These are phyloP conservation scores for Kodamaea fungicola DNA, from an alignment of 1,139 yeast species.

Conservation along the genomic window DNA sequence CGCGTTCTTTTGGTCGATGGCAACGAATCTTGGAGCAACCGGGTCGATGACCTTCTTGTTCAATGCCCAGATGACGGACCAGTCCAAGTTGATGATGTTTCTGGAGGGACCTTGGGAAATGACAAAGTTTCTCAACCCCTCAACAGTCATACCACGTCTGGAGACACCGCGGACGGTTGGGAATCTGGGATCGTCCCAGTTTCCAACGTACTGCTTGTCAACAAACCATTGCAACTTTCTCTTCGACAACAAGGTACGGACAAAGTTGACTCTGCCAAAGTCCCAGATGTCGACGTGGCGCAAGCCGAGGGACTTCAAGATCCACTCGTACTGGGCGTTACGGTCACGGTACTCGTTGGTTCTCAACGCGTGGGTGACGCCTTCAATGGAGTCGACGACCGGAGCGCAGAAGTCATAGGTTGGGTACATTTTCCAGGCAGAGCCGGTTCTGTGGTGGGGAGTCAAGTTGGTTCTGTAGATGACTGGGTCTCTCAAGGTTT, in stretches of 20 bases:
- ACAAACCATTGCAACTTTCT: conserved; percentile 98
- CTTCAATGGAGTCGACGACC: conserved; percentile 89
- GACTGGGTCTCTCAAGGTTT: conserved; percentile 95
- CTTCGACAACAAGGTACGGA: conserved; percentile 90
- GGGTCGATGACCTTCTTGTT: conserved; percentile 97
- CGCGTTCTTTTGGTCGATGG: conserved; percentile 58
- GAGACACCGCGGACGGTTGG: conserved; percentile 98
- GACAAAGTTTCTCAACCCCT: conserved; percentile 90
- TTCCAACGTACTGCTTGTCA: conserved; percentile 76
- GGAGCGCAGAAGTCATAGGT: conserved; percentile 98
- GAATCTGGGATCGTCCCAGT: conserved; percentile 99
- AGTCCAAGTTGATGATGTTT: conserved; percentile 92
- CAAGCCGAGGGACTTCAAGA: conserved; percentile 71
- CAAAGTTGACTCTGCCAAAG: conserved; percentile 93
- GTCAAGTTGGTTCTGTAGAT: conserved; percentile 93
- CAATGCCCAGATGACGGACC: conserved; percentile 96
- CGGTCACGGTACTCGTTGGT: conserved; percentile 98
- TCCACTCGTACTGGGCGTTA: conserved; percentile 97
- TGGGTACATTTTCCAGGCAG: conserved; percentile 91
- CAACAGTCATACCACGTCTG: conserved; percentile 99
- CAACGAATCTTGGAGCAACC: conserved; percentile 90
- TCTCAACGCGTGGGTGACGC: conserved; percentile 95
- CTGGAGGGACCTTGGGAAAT: conserved; percentile 96
- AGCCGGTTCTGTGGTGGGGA: conserved; percentile 95
- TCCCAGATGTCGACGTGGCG: conserved; percentile 97